phyloP scores from a whole-genome alignment of 805 yeast species.

The Candida arabinofermentans region DNA sequence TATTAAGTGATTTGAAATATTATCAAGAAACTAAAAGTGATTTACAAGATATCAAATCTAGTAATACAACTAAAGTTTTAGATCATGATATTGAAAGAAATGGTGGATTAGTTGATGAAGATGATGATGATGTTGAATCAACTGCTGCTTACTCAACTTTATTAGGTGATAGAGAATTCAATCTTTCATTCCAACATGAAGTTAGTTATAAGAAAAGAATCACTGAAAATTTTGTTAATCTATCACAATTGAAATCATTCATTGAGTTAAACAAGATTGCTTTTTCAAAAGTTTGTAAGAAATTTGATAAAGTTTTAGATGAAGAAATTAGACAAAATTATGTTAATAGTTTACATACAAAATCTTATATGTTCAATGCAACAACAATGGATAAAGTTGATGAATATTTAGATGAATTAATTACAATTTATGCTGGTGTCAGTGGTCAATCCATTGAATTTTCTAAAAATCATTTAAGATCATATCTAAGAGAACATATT shows the following conservation, averaged over 20 bases:
- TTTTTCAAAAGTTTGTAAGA: conserved; percentile 48
- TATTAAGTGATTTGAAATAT: conserved; percentile 44
- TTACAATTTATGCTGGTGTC: conserved; percentile 26
- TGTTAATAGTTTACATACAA: conserved; percentile 24
- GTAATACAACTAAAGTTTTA: conserved; percentile 19
- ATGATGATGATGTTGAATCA: conserved; percentile 34
- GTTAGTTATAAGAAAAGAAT: conserved; percentile 43
- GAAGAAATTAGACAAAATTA: conserved; percentile 40
- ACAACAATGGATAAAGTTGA: conserved; percentile 25
- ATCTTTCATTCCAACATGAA: conserved; percentile 45
- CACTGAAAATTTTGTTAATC: conserved; percentile 40
- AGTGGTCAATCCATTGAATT: conserved; percentile 18
- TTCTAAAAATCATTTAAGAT: conserved; percentile 35
- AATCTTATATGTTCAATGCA: conserved; percentile 37
- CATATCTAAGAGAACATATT: conserved; percentile 51
- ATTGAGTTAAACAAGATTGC: conserved; percentile 51
- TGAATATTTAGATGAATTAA: conserved; percentile 27
- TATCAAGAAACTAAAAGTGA: conserved; percentile 25
- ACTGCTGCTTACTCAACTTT: conserved; percentile 42
- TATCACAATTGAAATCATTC: conserved; percentile 46
- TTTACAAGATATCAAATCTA: conserved; percentile 20
- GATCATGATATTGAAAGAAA: conserved; percentile 14
- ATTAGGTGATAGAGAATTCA: conserved; percentile 45
- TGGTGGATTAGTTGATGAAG: conserved; percentile 28
- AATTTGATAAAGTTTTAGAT: conserved; percentile 48